Evolutionary conservation across 495 filamentous ascomycete species (phyloP).

Genomic region (Talaromyces stipitatus): DNA sequence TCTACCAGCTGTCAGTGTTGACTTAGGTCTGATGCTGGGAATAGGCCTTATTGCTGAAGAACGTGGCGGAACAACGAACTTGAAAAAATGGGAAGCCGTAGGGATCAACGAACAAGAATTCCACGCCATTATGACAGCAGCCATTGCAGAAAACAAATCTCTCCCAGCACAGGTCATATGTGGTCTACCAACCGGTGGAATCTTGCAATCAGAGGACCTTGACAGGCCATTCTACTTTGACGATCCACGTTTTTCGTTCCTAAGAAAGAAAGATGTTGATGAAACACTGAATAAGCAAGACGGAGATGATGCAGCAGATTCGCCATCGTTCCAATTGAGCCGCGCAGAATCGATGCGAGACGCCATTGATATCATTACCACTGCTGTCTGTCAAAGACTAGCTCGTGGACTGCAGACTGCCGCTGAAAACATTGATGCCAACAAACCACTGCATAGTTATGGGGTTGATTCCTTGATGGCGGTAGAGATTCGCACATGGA

Average conservation of each 20-base stretch:
- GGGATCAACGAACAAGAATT: slow-evolving; percentile 15
- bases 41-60: slow-evolving; percentile 28
- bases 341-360: background rate
- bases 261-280: background rate
- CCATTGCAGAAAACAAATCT: slow-evolving; percentile 2
- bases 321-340: background rate
- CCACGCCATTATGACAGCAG: slow-evolving; percentile 9
- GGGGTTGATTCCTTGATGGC: slow-evolving; percentile 49
- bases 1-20: slow-evolving; percentile 16
- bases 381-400: background rate
- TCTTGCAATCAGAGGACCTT: slow-evolving; percentile 4
- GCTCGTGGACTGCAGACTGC: slow-evolving; percentile 16
- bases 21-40: slow-evolving; percentile 19
- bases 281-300: background rate
- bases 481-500: slow-evolving; percentile 47
- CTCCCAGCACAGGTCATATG: slow-evolving; percentile 8
- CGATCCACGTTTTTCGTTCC: slow-evolving; percentile 10
- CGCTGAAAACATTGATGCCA: slow-evolving; percentile 15
- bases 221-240: slow-evolving; percentile 11
- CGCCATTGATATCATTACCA: background rate
- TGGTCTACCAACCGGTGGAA: slow-evolving; percentile 11
- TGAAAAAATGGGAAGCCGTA: slow-evolving; percentile 11
- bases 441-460: slow-evolving; percentile 19
- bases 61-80: slow-evolving; percentile 1
- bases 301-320: background rate